A percentile compares a stretch with the other conserved stretches of the same genome.
Conservation (phyloP, 1,284 basidiomycete genomes). For the Lentinula novae-zelandiae region DNA sequence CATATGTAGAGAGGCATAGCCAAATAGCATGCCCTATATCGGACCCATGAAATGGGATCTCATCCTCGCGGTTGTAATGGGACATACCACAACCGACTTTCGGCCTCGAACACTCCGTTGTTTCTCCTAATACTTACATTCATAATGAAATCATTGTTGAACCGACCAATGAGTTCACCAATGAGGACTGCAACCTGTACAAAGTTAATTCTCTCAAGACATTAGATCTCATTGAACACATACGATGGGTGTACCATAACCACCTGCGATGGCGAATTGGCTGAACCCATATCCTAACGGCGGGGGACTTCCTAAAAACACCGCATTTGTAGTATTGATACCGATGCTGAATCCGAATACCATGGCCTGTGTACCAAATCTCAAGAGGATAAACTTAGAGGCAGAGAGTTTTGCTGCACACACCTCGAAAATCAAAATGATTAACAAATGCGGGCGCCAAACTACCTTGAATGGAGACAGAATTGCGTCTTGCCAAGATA, state of each 20-base stretch:
- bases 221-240: constrained; percentile 13
- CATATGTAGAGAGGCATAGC: constrained; percentile 55
- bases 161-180: constrained; percentile 61
- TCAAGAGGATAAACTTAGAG: background rate
- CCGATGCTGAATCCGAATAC: constrained; percentile 57
- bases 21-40: constrained; percentile 54
- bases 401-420: background rate
- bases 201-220: background rate
- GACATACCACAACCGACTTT: constrained; percentile 58
- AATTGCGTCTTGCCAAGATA: constrained; percentile 39
- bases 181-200: constrained; percentile 50
- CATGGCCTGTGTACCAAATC: constrained; percentile 27
- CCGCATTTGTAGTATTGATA: constrained; percentile 60
- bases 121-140: constrained; percentile 47
- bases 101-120: constrained; percentile 62
- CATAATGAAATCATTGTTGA: constrained; percentile 59
- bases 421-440: constrained; percentile 44
- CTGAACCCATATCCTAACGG: constrained; percentile 49
- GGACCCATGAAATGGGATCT: background rate
- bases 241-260: constrained; percentile 51
- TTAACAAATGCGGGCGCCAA: constrained; percentile 49
- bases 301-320: constrained; percentile 47
- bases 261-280: constrained; percentile 39
- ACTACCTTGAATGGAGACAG: constrained; percentile 39
- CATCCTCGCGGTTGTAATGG: background rate